Conservation (phyloP, 306 rosid genomes). For the Cyamopsis tetragonoloba region DNA sequence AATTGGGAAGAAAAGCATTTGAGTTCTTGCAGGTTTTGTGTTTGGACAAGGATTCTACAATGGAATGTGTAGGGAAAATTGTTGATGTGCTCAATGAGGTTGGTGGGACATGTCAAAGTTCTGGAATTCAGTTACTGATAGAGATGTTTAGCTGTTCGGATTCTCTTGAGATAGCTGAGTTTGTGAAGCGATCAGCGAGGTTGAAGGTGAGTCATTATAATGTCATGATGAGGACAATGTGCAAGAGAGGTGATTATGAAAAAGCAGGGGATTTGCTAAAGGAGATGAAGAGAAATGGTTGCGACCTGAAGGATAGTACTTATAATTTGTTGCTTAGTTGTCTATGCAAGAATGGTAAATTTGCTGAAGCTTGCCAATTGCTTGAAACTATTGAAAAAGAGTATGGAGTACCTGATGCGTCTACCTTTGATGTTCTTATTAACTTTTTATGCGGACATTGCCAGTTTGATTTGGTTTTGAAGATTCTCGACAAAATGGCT, state of each 20-base stretch:
- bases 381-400: slow-evolving; percentile 44
- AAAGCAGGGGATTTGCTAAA: slow-evolving; percentile 43
- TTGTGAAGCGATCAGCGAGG: slow-evolving; percentile 45
- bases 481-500: slow-evolving; percentile 52
- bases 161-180: slow-evolving; percentile 42
- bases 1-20: slow-evolving; percentile 46
- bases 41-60: slow-evolving; percentile 26
- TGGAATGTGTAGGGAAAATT: slow-evolving; percentile 34
- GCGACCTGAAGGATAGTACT: slow-evolving; percentile 30
- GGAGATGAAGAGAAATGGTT: slow-evolving; percentile 53
- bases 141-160: slow-evolving; percentile 47
- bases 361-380: slow-evolving; percentile 38
- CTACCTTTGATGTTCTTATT: slow-evolving; percentile 53
- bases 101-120: slow-evolving; percentile 49
- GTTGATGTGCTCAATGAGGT: slow-evolving; percentile 50
- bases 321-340: slow-evolving; percentile 52
- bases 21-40: slow-evolving; percentile 43
- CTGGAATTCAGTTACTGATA: slow-evolving; percentile 59
- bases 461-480: slow-evolving; percentile 38
- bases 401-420: slow-evolving; percentile 38
- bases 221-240: slow-evolving; percentile 45
- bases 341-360: slow-evolving; percentile 44
- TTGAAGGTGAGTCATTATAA: slow-evolving; percentile 39
- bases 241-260: slow-evolving; percentile 46
- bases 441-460: slow-evolving; percentile 34